These are phyloP conservation scores for Pouteria campechiana DNA, from an alignment of 179 eudicot genomes.

Conservation along the genomic window DNA sequence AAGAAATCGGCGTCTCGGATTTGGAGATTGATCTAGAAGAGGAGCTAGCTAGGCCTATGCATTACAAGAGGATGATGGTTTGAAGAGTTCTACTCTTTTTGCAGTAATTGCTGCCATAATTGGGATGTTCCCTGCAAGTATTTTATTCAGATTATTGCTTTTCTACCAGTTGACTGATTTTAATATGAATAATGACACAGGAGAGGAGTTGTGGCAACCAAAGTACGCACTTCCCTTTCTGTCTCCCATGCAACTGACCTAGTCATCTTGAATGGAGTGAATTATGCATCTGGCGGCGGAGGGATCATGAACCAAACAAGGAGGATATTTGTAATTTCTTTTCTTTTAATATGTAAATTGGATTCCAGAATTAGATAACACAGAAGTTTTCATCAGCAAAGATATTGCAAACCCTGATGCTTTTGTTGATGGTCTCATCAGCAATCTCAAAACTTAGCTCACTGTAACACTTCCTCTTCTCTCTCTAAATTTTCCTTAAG, in stretches of 20 bases:
- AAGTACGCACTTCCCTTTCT: conserved; percentile 65
- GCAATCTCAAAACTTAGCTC: conserved; percentile 57
- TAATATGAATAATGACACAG: too few relatives aligned
- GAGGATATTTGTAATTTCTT: conserved; percentile 57
- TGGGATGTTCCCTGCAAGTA: too few relatives aligned
- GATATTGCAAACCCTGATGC: conserved; percentile 61
- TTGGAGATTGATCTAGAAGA: conserved; percentile 34
- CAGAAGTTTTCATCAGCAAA: conserved; percentile 84
- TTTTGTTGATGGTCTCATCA: conserved; percentile 64
- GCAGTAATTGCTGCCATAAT: too few relatives aligned
- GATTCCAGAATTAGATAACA: conserved; percentile 87
- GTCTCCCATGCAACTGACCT: conserved; percentile 74
- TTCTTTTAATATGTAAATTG: conserved; percentile 64
- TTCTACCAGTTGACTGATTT: too few relatives aligned
- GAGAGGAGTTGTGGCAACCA: conserved; percentile 73
- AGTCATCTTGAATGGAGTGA: conserved; percentile 62
- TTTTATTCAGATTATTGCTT: too few relatives aligned
- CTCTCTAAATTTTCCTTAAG: too few relatives aligned
- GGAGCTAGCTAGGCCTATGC: conserved; percentile 38
- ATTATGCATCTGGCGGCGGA: conserved; percentile 96
- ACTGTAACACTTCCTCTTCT: too few relatives aligned
- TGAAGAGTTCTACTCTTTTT: too few relatives aligned
- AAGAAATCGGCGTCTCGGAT: conserved; percentile 31
- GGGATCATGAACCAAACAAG: conserved; percentile 91
- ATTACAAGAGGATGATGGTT: conserved; percentile 30